Base-by-base conservation (phyloP, 2,329 filamentous ascomycete genomes). In the Pestalotiopsis sp. region DNA sequence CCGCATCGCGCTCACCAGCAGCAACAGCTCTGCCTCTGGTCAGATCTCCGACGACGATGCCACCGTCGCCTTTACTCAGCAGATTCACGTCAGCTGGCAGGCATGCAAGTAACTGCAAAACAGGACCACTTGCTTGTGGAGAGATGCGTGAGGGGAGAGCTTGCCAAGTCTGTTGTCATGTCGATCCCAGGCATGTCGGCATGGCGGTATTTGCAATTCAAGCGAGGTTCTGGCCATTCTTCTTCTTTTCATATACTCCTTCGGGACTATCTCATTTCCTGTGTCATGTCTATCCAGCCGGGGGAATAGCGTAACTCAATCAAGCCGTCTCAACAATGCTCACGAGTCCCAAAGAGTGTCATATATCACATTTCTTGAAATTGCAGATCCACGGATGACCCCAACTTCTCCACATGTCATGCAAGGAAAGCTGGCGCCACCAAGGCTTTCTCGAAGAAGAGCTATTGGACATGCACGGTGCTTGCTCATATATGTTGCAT, bases 1-100 rank as follows among this genome's bases (percentile, higher is more conserved):
- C 79, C 81, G 82, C 71, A 81, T 84, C 65, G 78, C 79, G 20
- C 76, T 84, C 61, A 79, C 78, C 66, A 79, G 77, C 73, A 76
- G 73, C 68, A 80, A 82, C 74, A 49, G 71, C 60, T 74, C 72
- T 23, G 82, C 81, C 68, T 74, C 68, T 7, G 82, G 82, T 69
- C 75, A 80, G 72, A 79, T 83, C 75, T 82, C 81, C 20, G 80
- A 84, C 74, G 82, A 84, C 72, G 81, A 84, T 62, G 81, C 81
- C 64, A 84, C 82, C 45, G 78, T 83, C 64, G 80, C 81, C 58
- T 79, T 83, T 71, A 82, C 79, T 27, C 81, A 84, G 75, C 81
- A 84, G 76, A 65, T 83, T 65, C 80, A 84, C 74, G 77, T 84
- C 67, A 71, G 73, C 69, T 84, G 82, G 82, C 76, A 78, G 62